phyloP scores from a whole-genome alignment of 257 asterid species.

The Solanum boliviense region DNA sequence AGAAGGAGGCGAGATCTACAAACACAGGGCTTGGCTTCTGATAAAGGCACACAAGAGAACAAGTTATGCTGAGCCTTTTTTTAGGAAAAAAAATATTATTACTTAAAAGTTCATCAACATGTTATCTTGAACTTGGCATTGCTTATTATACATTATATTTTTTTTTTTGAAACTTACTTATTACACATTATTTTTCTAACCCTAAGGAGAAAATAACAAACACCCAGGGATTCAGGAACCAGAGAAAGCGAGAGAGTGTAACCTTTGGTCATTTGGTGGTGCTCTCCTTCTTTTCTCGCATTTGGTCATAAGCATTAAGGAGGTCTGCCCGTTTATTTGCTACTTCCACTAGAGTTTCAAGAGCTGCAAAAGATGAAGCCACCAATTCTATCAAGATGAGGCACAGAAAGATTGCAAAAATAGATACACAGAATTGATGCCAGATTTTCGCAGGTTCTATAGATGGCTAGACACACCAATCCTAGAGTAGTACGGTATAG shows the following conservation, averaged over 20 bases:
- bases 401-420: neutral
- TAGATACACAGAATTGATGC: neutral
- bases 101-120: neutral
- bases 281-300: slow-evolving; percentile 32
- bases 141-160: neutral
- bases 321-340: slow-evolving; percentile 56
- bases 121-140: neutral
- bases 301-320: slow-evolving; percentile 48
- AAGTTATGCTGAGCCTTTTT: neutral
- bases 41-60: neutral
- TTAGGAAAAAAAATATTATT: neutral
- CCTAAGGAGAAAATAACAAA: neutral
- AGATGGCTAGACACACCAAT: too few species aligned
- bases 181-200: neutral
- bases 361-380: slow-evolving; percentile 32
- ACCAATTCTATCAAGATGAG: neutral
- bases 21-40: neutral
- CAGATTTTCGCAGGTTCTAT: neutral
- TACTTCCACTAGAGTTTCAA: slow-evolving; percentile 61
- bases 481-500: neutral
- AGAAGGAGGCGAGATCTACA: neutral
- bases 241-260: neutral
- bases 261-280: slow-evolving; percentile 7
- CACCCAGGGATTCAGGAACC: neutral
- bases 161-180: neutral